Evolutionary conservation across 106 monocot genomes (phyloP), one percentile per base, ranked within the genome.

Genomic region (Acanthochlamys bracteata): DNA sequence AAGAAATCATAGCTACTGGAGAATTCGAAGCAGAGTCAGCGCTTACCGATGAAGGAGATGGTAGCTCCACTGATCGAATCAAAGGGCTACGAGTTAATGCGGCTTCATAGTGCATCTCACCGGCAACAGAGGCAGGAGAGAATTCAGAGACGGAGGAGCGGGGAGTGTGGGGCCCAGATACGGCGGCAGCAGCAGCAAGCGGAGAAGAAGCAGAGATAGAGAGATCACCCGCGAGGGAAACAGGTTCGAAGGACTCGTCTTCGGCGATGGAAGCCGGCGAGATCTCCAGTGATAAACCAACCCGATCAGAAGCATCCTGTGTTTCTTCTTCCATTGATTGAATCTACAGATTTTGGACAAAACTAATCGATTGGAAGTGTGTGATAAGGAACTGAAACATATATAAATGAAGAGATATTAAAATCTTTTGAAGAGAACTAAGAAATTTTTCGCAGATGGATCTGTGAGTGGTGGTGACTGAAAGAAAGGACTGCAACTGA

Each of bases 241-340:
- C 85, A 10, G 92, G 82, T 70, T 89, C 93, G 63, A 89, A 86
- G 25, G 76, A 78, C 56, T 83, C 89, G 39, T 85, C 93, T 10
- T 78, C 80, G 12, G 71, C 46, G 55, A 78, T 49, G 63, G 85
- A 78, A 63, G 53, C 63, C 46, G 63, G 27, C n/a, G 78, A 71
- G 73, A 64, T 65, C 9, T 40, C 42, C 1, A 20, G 20, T 16
- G 20, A 39, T 46, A 40, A 25, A 22, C 17, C 24, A 21, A 0
- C 0, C 15, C 42, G 22, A 15, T 60, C 45, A 3, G 71, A 53
- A 24, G 55, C 42, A 4, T 59, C 68, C 16, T 27, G 63, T 23
- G 70, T 68, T 26, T 73, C 76, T 43, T 73, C 81, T 41, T 76
- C 81, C 80, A 80, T 80, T 71, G 20, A 68, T 24, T 23, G n/a